Percentiles rank a stretch among this genome's conserved stretches.
Evolutionary conservation across 2,329 filamentous ascomycete genomes (phyloP).

Genomic region (Cordyceps pruinosa): DNA sequence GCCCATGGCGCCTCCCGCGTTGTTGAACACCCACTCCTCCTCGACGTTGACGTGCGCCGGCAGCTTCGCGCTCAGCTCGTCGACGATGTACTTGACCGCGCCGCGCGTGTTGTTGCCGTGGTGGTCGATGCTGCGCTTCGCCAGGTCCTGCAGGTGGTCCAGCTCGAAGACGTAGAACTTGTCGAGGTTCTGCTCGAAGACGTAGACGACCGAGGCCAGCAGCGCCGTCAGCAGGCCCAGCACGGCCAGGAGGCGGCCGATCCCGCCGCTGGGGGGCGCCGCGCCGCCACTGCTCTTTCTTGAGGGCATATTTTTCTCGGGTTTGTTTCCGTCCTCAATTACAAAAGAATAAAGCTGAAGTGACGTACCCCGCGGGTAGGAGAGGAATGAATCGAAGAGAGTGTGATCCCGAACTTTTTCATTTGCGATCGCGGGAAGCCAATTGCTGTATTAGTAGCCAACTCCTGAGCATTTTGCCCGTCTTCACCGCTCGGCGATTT

Average conservation of each 20-base stretch:
- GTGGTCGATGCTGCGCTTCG: slow-evolving; percentile 55
- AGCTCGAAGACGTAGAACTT: slow-evolving; percentile 71
- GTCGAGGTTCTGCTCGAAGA: slow-evolving; percentile 52
- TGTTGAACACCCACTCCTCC: slow-evolving; percentile 88
- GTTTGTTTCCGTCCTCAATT: neutral
- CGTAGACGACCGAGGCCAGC: slow-evolving; percentile 46
- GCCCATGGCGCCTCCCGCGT: slow-evolving; percentile 85
- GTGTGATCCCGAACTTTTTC: neutral
- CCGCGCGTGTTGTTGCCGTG: slow-evolving; percentile 70
- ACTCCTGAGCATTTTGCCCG: slow-evolving; percentile 19
- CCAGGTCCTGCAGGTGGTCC: slow-evolving; percentile 60
- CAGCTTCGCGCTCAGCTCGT: slow-evolving; percentile 51
- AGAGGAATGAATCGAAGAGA: neutral
- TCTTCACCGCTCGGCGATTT: slow-evolving; percentile 23
- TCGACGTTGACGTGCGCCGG: slow-evolving; percentile 56
- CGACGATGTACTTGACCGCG: slow-evolving; percentile 63
- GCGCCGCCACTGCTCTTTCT: neutral
- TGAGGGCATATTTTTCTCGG: slow-evolving; percentile 3
- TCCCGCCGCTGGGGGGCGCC: slow-evolving; percentile 14
- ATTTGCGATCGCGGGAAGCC: neutral
- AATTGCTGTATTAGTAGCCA: neutral
- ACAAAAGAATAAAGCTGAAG: neutral
- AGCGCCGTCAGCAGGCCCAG: slow-evolving; percentile 48
- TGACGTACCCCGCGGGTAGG: no score
- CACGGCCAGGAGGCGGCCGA: slow-evolving; percentile 37